Percentiles rank a stretch among this genome's conserved stretches.
Conservation (phyloP, 768 basidiomycete species). For the Rossbeevera mucosa region DNA sequence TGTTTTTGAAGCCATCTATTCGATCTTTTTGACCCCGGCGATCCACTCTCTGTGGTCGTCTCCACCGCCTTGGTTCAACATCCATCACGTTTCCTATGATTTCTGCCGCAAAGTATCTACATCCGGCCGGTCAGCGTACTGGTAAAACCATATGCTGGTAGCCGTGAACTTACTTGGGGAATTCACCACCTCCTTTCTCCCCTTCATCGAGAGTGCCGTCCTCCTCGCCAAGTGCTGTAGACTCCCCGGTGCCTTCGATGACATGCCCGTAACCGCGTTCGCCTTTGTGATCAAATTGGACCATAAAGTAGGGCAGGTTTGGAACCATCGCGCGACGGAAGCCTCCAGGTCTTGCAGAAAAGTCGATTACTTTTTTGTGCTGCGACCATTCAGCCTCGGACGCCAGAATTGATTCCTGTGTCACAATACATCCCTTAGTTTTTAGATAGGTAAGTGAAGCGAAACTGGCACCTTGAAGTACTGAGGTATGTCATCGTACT, state of each 20-base stretch:
- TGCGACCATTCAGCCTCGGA: constrained; percentile 98
- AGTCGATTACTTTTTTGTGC: constrained; percentile 96
- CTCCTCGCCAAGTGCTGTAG: constrained; percentile 56
- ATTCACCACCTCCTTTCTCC: constrained; percentile 87
- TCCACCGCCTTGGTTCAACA: constrained; percentile 81
- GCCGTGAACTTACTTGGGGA: constrained; percentile 61
- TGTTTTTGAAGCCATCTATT: constrained; percentile 62
- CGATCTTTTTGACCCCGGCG: constrained; percentile 64
- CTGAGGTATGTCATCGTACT: constrained; percentile 82
- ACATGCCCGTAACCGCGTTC: constrained; percentile 98
- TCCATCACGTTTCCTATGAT: constrained; percentile 91
- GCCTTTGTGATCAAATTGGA: constrained; percentile 96
- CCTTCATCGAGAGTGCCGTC: constrained; percentile 73
- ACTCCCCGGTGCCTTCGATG: constrained; percentile 83
- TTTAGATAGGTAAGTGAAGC: background rate
- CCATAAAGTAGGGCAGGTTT: constrained; percentile 97
- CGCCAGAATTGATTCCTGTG: constrained; percentile 84
- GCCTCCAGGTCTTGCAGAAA: constrained; percentile 83
- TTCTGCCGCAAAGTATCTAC: constrained; percentile 90
- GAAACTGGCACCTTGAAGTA: constrained; percentile 73
- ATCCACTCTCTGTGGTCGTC: constrained; percentile 73
- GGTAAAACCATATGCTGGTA: background rate
- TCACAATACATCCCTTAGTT: constrained; percentile 3
- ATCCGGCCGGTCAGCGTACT: constrained; percentile 5
- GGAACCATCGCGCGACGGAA: constrained; percentile 95